Base-by-base conservation (phyloP, 108 stramenopile genomes). In the Mayamaea pseudoterrestris region DNA sequence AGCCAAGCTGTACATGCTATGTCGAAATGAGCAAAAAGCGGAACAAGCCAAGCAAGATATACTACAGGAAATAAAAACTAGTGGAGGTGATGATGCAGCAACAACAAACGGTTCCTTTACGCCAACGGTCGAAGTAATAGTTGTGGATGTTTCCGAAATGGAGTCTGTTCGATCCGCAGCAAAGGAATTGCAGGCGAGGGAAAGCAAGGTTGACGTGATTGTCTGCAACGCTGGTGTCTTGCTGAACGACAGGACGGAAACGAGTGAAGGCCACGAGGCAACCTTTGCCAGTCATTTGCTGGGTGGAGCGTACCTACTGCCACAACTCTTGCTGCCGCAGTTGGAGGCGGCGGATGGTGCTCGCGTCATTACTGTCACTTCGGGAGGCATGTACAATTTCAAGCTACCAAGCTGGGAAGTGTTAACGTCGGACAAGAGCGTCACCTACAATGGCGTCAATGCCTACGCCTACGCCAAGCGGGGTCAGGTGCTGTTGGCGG, bases 191-290 rank as follows among this genome's bases (percentile, higher is more conserved):
- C 53, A 69, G 46, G 29, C 39, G 6, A 74, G 61, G 53, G 89
- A 89, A 66, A 16, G 35, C 6, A 59, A 71, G 50, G 41, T 96
- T 2, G 81, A 96, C 60, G 76, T 63, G 22, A 41, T 96, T 42
- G 79, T 96, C 11, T 96, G 94, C 56, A 93, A 93, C 56, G 94
- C 90, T 1, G 94, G 94, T 0, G 92, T 72, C 12, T 57, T 96
- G 18, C 69, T 90, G 42, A 89, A 92, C 47, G 77, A 91, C 12
- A 63, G 83, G 32, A 59, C 50, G 34, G 66, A 70, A 51, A 85
- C 89, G 7, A 65, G 60, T 22, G 90, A 92, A 48, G 90, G 90
- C 12, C 69, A 76, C 44, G 94, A 96, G 58, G 49, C 73, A 2
- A 96, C 94, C 18, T 86, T 54, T 54, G 27, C 94, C 78, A 44